Percentiles rank a stretch among this genome's conserved stretches.
phyloP scores from a whole-genome alignment of 139 green algal species.

The Ettlia oleoabundans region DNA sequence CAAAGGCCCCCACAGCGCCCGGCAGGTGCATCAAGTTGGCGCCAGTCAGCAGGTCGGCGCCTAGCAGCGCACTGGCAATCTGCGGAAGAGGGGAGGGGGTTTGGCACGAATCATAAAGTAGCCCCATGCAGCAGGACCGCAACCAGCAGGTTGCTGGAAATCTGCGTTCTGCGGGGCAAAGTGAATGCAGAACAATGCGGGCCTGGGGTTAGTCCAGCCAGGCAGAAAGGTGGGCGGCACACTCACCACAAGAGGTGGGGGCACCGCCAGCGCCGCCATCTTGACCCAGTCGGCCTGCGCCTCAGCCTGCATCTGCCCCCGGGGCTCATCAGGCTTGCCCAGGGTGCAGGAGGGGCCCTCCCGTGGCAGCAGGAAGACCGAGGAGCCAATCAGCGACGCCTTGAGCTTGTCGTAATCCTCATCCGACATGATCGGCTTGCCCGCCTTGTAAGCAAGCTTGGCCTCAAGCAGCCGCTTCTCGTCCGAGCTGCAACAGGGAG shows the following conservation, averaged over 20 bases:
- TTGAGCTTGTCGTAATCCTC: slow-evolving; percentile 84
- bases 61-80: background rate
- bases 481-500: slow-evolving; percentile 48
- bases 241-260: slow-evolving; percentile 61
- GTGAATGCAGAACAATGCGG: background rate
- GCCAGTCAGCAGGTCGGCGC: slow-evolving; percentile 79
- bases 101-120: background rate
- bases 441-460: slow-evolving; percentile 62
- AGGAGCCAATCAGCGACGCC: background rate
- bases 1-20: slow-evolving; percentile 75
- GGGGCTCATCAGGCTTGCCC: background rate
- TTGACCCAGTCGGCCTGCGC: slow-evolving; percentile 74
- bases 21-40: slow-evolving; percentile 88
- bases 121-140: background rate
- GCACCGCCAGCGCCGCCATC: slow-evolving; percentile 87
- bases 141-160: too few relatives aligned
- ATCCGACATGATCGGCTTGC: slow-evolving; percentile 82
- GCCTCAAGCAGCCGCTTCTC: slow-evolving; percentile 92
- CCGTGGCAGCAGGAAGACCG: background rate
- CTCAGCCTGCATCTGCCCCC: slow-evolving; percentile 52
- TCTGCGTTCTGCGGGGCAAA: too few relatives aligned
- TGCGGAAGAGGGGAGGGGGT: slow-evolving; percentile 52
- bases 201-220: too few relatives aligned
- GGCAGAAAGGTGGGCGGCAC: background rate
- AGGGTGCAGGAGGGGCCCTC: slow-evolving; percentile 26